phyloP scores from a whole-genome alignment of 345 rosid genomes.

The Bruguiera gymnorhiza region DNA sequence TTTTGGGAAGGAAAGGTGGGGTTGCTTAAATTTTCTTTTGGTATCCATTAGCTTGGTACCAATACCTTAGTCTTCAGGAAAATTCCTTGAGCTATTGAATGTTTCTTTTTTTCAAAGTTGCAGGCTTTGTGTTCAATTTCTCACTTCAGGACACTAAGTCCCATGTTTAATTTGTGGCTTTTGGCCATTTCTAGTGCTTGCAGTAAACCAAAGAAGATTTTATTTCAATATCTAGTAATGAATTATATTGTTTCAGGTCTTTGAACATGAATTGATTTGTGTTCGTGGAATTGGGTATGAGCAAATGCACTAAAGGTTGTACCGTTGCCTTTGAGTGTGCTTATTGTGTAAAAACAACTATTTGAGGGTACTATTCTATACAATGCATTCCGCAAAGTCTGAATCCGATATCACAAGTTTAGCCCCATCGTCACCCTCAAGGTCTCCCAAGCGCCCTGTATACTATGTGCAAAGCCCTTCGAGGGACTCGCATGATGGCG shows the following conservation, averaged over 20 bases:
- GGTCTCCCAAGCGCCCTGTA: constrained; percentile 69
- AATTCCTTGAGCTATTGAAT: no score
- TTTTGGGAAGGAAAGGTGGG: not conserved
- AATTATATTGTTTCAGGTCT: not conserved
- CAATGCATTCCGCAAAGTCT: constrained; percentile 60
- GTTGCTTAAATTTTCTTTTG: not conserved
- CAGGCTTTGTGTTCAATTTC: no score
- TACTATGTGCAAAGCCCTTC: constrained; percentile 88
- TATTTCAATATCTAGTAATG: not conserved
- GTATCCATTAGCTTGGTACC: no score
- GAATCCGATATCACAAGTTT: constrained; percentile 76
- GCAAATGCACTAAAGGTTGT: not conserved
- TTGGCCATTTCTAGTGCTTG: not conserved
- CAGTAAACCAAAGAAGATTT: not conserved
- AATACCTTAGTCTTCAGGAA: no score
- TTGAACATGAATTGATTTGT: constrained; percentile 1
- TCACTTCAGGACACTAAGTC: not conserved
- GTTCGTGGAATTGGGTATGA: not conserved
- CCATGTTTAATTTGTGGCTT: not conserved
- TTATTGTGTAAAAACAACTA: not conserved
- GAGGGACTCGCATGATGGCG: constrained; percentile 89
- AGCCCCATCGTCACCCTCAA: constrained; percentile 73
- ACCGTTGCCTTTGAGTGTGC: not conserved
- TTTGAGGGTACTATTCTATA: not conserved
- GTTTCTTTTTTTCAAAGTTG: no score